These are phyloP conservation scores for Sisymbrium irio DNA, from an alignment of 345 rosid species.

Conservation along the genomic window DNA sequence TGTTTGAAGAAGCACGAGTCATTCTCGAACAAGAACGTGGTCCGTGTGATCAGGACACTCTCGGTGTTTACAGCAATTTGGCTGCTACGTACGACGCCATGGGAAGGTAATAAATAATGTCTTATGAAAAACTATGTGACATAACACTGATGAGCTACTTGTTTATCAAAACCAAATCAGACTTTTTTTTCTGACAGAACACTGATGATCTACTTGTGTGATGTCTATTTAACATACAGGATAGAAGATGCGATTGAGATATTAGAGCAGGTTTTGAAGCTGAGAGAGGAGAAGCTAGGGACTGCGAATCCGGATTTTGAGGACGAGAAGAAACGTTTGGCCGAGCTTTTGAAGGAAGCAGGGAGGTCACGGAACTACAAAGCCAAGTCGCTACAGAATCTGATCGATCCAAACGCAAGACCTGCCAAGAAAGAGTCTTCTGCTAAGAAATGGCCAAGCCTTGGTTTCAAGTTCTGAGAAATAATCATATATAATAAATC, in stretches of 20 bases:
- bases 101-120: constrained; percentile 71
- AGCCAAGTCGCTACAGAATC: constrained; percentile 91
- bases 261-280: constrained; percentile 79
- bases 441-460: constrained; percentile 80
- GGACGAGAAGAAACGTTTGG: constrained; percentile 87
- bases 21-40: constrained; percentile 93
- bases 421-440: constrained; percentile 68
- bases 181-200: too few relatives aligned
- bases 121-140: not conserved
- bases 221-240: constrained; percentile 44
- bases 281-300: constrained; percentile 97
- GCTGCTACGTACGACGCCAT: constrained; percentile 99
- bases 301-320: constrained; percentile 97
- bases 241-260: constrained; percentile 97
- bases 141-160: not conserved
- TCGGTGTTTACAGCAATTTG: constrained; percentile 94
- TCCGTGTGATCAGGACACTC: constrained; percentile 94
- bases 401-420: constrained; percentile 78
- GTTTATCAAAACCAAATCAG: too few relatives aligned
- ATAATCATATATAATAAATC: constrained; percentile 13
- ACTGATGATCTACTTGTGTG: not conserved
- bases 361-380: constrained; percentile 84
- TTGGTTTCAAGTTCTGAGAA: constrained; percentile 74
- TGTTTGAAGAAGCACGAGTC: constrained; percentile 88
- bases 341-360: constrained; percentile 95